Percentiles rank a stretch among this genome's conserved stretches.
Conservation (phyloP, 1,284 basidiomycete genomes). For the Sanghuangporus weigelae region DNA sequence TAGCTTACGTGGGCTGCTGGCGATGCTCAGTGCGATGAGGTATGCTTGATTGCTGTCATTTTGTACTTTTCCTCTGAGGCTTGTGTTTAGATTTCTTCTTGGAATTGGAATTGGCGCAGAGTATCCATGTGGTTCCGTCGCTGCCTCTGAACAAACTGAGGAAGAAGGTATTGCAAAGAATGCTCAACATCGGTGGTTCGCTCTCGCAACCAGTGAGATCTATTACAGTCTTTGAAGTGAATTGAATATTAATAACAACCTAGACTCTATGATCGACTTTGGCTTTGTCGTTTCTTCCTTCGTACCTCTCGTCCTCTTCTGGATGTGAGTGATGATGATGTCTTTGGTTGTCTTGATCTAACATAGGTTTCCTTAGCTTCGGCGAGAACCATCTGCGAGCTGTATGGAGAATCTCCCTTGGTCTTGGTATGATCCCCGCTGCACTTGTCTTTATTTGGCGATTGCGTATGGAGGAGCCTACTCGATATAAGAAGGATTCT, state of each 20-base stretch:
- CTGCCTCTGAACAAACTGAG: slow-evolving; percentile 87
- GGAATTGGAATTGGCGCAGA: slow-evolving; percentile 86
- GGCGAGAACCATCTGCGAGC: slow-evolving; percentile 76
- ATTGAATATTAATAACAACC: not conserved
- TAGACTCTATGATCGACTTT: slow-evolving; percentile 84
- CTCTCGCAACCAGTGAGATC: slow-evolving; percentile 72
- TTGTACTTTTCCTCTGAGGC: not conserved
- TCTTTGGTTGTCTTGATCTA: not conserved
- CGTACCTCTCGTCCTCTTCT: slow-evolving; percentile 78
- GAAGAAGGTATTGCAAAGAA: slow-evolving; percentile 71
- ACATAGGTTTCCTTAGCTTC: slow-evolving; percentile 43
- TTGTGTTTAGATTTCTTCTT: slow-evolving; percentile 55
- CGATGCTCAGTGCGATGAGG: slow-evolving; percentile 79
- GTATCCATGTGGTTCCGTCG: slow-evolving; percentile 90
- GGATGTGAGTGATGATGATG: slow-evolving; percentile 56
- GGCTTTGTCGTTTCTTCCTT: slow-evolving; percentile 85
- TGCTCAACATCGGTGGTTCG: slow-evolving; percentile 82
- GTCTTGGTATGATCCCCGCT: slow-evolving; percentile 84
- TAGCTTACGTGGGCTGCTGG: slow-evolving; percentile 63
- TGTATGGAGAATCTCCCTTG: slow-evolving; percentile 86
- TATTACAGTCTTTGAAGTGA: not conserved
- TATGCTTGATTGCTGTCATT: slow-evolving; percentile 29
- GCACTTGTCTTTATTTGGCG: slow-evolving; percentile 83
- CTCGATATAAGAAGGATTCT: slow-evolving; percentile 61
- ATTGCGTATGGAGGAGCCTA: slow-evolving; percentile 77